These are phyloP conservation scores for Tetracladium marchalianum DNA, from an alignment of 495 filamentous ascomycete species.

Conservation along the genomic window DNA sequence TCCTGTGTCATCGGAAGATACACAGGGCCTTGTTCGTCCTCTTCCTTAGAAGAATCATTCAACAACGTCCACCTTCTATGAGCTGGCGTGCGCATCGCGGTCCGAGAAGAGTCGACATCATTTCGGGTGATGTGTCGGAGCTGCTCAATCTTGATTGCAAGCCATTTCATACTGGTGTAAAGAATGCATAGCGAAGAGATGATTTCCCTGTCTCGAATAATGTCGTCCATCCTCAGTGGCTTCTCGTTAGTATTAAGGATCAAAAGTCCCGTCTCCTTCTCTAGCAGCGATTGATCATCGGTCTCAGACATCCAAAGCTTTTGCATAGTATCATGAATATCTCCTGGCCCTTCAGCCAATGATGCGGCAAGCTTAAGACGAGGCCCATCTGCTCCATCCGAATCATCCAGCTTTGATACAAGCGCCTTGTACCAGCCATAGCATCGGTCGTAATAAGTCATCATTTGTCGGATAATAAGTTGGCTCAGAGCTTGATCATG, in stretches of 20 bases:
- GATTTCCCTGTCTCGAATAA: slow-evolving; percentile 82
- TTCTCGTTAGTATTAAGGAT: slow-evolving; percentile 52
- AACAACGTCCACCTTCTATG: slow-evolving; percentile 76
- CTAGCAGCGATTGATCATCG: slow-evolving; percentile 32
- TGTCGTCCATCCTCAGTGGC: slow-evolving; percentile 60
- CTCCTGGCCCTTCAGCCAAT: slow-evolving; percentile 53
- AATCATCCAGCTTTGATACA: slow-evolving; percentile 44
- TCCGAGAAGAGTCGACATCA: slow-evolving; percentile 40
- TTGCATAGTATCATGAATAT: slow-evolving; percentile 54
- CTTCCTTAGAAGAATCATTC: slow-evolving; percentile 32
- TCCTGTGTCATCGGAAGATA: slow-evolving; percentile 86
- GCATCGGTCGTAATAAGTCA: slow-evolving; percentile 85
- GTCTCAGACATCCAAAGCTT: slow-evolving; percentile 48
- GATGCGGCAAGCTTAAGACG: slow-evolving; percentile 66
- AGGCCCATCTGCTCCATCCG: slow-evolving; percentile 38
- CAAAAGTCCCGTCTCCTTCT: slow-evolving; percentile 60
- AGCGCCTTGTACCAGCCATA: slow-evolving; percentile 77
- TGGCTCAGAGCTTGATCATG: slow-evolving; percentile 94
- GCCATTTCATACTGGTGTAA: slow-evolving; percentile 97
- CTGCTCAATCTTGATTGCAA: slow-evolving; percentile 65
- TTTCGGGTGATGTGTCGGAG: slow-evolving; percentile 63
- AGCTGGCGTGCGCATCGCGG: slow-evolving; percentile 34
- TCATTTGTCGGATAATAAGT: slow-evolving; percentile 81
- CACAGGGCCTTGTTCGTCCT: slow-evolving; percentile 39
- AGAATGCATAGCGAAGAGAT: slow-evolving; percentile 77